A percentile compares a stretch with the other conserved stretches of the same genome.
Conservation (phyloP, 179 eudicot genomes). For the Actinidia chinensis region DNA sequence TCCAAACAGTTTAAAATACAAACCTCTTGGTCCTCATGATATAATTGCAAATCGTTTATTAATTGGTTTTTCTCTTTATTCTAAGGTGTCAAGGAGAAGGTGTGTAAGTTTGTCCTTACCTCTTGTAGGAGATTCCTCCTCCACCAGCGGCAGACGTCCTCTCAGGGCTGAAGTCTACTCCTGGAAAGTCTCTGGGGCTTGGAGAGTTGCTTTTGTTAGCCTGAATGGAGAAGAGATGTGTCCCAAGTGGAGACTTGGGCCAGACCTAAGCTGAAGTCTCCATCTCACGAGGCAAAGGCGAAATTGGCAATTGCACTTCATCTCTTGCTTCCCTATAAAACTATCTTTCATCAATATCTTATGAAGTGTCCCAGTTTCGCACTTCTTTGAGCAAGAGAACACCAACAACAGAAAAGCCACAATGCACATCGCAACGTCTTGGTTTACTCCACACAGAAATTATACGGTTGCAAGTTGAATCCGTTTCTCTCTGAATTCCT, state of each 20-base stretch:
- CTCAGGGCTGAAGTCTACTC: slow-evolving; percentile 24
- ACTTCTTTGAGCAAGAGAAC: slow-evolving; percentile 97
- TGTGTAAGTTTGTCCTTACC: slow-evolving; percentile 48
- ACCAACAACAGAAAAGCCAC: slow-evolving; percentile 96
- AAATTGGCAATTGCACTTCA: slow-evolving; percentile 31
- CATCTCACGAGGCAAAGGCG: slow-evolving; percentile 50
- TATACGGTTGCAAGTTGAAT: slow-evolving; percentile 64
- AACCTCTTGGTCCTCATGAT: background rate
- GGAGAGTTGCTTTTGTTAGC: slow-evolving; percentile 27
- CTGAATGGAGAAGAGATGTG: slow-evolving; percentile 33
- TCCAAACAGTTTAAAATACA: background rate
- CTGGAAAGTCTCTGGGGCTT: slow-evolving; percentile 32
- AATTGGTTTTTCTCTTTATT: slow-evolving; percentile 47
- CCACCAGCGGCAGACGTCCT: slow-evolving; percentile 30
- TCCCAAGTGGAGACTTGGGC: slow-evolving; percentile 43
- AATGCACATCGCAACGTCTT: slow-evolving; percentile 60
- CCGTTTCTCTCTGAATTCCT: slow-evolving; percentile 90
- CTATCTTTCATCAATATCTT: slow-evolving; percentile 71
- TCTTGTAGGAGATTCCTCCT: slow-evolving; percentile 32
- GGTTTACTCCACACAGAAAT: slow-evolving; percentile 67
- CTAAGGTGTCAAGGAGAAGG: slow-evolving; percentile 47
- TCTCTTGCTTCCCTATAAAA: slow-evolving; percentile 42
- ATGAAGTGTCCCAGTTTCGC: slow-evolving; percentile 71
- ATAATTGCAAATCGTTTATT: slow-evolving; percentile 14
- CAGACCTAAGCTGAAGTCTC: slow-evolving; percentile 30